Evolutionary conservation across 2,329 filamentous ascomycete genomes (phyloP), one percentile per base, ranked within the genome.

Genomic region (Fusarium armeniacum): DNA sequence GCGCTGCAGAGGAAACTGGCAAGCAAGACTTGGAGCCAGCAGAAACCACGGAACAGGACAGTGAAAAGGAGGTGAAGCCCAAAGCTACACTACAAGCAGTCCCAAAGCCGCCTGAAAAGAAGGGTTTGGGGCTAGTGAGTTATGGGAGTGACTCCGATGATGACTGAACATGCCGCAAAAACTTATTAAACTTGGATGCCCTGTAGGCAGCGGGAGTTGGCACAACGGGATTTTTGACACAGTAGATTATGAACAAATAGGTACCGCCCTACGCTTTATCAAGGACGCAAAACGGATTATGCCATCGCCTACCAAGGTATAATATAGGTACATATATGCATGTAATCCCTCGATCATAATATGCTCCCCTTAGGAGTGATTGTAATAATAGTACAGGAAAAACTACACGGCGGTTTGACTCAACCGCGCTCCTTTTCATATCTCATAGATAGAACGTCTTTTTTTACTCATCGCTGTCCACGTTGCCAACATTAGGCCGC

Each of bases 111-210:
- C 64, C 69, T 11, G 62, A 70, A 62, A 73, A 73, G 70, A 75
- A 73, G 69, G 46, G 64, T 9, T 38, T 83, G 46, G 82, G 81
- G 0, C 74, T 89, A 40, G 87, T 89, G 15, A 83, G 81, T 60
- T 90, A 89, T 67, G 87, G 83, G 40, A 75, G 73, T 43, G 69
- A 75, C 7, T 89, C 87, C 46, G 81, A 78, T 35, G 83, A 85
- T 76, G 75, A 69, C 65, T 55, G 22, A 51, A 45, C 20, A 43
- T 35, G 58, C 40, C n/a, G 36, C 18, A 20, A 22, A n/a, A 43
- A 10, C 51, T 20, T 40, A 46, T 51, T 47, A 9, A 55, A 40
- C 43, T 30, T 35, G 8, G 44, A 58, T 20, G 22, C 38, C 18
- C 16, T 41, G 40, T 38, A 51, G 64, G 44, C 46, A 73, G 72